Percentiles rank a stretch among this genome's conserved stretches.
These are phyloP conservation scores for Oryza rufipogon DNA, from an alignment of 176 grass and related monocot genomes.

Conservation along the genomic window DNA sequence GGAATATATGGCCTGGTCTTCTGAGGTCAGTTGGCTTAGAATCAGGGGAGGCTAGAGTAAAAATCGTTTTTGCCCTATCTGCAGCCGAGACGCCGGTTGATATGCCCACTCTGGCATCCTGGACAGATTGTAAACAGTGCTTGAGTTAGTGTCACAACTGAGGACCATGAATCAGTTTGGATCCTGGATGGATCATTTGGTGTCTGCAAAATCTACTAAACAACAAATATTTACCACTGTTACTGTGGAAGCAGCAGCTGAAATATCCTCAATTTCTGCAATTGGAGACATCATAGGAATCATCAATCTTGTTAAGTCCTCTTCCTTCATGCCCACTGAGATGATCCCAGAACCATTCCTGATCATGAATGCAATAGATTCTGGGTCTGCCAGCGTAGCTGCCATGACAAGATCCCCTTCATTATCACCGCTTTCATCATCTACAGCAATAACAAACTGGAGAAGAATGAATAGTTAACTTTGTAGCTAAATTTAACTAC, in stretches of 20 bases:
- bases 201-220: constrained; percentile 11
- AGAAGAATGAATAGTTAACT: constrained; percentile 72
- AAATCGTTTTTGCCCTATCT: constrained; percentile 83
- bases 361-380: constrained; percentile 87
- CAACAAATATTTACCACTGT: constrained; percentile 69
- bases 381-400: constrained; percentile 58
- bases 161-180: background rate
- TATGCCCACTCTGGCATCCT: constrained; percentile 82
- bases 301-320: constrained; percentile 81
- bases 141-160: constrained; percentile 6
- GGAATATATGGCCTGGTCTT: constrained; percentile 85
- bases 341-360: constrained; percentile 86
- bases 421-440: constrained; percentile 73
- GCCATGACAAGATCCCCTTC: constrained; percentile 88
- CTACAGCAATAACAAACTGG: constrained; percentile 98
- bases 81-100: constrained; percentile 75
- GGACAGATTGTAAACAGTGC: constrained; percentile 17
- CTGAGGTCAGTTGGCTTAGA: constrained; percentile 83
- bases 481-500: constrained; percentile 9
- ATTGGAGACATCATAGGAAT: constrained; percentile 90
- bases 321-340: constrained; percentile 89
- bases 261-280: constrained; percentile 71
- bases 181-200: background rate
- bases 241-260: constrained; percentile 66
- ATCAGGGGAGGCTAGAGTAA: constrained; percentile 73